Conservation (phyloP, 1,284 basidiomycete genomes). For the Ustilago trichophora region DNA sequence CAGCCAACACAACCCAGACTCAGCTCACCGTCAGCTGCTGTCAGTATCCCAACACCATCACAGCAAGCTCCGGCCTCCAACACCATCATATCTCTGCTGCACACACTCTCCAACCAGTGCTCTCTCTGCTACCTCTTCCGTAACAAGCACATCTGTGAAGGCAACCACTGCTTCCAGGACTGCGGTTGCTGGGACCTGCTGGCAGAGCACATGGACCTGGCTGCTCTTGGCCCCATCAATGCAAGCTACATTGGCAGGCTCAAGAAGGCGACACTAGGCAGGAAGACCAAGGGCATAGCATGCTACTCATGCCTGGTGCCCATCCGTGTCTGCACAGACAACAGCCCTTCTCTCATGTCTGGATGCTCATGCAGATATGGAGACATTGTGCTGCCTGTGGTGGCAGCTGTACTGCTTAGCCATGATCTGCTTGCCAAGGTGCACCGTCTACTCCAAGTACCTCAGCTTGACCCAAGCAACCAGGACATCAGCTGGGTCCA, state of each 20-base stretch:
- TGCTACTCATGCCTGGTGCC: background rate
- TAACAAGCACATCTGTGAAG: background rate
- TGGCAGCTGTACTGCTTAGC: background rate
- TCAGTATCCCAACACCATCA: no score
- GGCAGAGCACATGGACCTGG: no score
- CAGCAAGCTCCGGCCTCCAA: background rate
- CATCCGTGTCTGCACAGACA: background rate
- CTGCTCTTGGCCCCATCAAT: background rate
- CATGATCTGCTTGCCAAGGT: background rate
- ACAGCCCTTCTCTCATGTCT: no score
- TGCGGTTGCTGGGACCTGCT: background rate
- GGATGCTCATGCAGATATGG: background rate
- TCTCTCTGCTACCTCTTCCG: conserved; percentile 7
- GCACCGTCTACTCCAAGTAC: no score
- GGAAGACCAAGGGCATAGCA: background rate
- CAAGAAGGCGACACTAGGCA: background rate
- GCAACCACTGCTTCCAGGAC: background rate
- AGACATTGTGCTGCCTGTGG: background rate
- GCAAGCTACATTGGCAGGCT: background rate
- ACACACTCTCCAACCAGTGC: background rate
- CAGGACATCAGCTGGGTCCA: background rate
- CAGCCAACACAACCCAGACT: no score
- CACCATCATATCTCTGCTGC: background rate
- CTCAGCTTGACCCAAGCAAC: no score
- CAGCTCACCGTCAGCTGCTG: no score